Conservation (phyloP, 1,284 basidiomycete species). For the Cutaneotrichosporon sp. region DNA sequence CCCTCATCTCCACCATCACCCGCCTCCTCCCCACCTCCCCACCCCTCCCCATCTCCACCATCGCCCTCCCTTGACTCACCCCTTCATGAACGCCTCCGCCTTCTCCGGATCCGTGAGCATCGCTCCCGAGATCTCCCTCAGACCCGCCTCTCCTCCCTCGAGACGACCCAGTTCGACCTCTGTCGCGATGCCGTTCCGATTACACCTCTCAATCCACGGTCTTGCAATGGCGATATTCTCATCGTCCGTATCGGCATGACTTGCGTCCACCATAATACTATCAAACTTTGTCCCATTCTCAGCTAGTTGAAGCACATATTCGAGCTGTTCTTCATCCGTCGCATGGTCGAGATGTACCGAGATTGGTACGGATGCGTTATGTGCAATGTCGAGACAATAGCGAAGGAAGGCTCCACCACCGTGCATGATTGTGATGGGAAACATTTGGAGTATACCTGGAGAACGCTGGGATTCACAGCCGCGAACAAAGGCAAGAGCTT, state of each 20-base stretch:
- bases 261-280: slow-evolving; percentile 54
- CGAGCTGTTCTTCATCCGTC: slow-evolving; percentile 55
- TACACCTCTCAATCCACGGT: slow-evolving; percentile 47
- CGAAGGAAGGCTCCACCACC: slow-evolving; percentile 39
- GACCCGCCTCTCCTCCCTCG: slow-evolving; percentile 55
- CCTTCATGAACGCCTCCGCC: slow-evolving; percentile 51
- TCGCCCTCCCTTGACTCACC: slow-evolving; percentile 29
- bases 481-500: slow-evolving; percentile 47
- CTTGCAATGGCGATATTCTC: slow-evolving; percentile 53
- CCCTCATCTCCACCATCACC: neutral
- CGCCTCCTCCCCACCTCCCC: neutral
- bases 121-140: slow-evolving; percentile 54
- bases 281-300: slow-evolving; percentile 52
- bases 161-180: slow-evolving; percentile 56
- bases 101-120: slow-evolving; percentile 54
- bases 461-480: slow-evolving; percentile 47
- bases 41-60: neutral
- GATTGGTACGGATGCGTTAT: slow-evolving; percentile 53
- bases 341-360: slow-evolving; percentile 55
- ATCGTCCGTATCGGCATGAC: slow-evolving; percentile 52
- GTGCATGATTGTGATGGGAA: slow-evolving; percentile 47
- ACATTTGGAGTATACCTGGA: slow-evolving; percentile 51
- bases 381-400: slow-evolving; percentile 43
- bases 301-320: slow-evolving; percentile 50
- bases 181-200: slow-evolving; percentile 51